These are phyloP conservation scores for Pythium brachiatum DNA, from an alignment of 352 stramenopile genomes.

Conservation along the genomic window DNA sequence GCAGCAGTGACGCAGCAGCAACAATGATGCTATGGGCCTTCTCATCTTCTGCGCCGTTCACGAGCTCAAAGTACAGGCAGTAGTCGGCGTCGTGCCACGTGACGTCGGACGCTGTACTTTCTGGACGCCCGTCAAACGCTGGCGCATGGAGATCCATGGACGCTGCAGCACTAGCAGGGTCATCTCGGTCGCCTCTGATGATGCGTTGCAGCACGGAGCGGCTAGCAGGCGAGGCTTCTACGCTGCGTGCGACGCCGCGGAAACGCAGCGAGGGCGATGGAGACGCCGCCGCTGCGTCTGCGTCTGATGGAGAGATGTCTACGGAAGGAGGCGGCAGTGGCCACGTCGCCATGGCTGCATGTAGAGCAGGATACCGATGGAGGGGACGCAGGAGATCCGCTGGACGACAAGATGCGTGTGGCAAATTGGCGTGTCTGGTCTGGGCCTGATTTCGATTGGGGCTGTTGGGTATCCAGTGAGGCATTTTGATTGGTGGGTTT, in stretches of 20 bases:
- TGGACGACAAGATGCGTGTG: background rate
- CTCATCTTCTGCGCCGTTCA: background rate
- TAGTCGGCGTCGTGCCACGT: slow-evolving; percentile 28
- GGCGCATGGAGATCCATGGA: background rate
- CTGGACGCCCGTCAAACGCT: background rate
- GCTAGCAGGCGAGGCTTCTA: background rate
- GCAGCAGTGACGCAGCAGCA: slow-evolving; percentile 33
- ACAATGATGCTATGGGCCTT: slow-evolving; percentile 36
- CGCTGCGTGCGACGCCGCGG: slow-evolving; percentile 3
- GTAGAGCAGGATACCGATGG: background rate
- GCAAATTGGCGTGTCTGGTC: background rate
- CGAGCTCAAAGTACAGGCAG: slow-evolving; percentile 25
- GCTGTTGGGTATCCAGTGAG: background rate
- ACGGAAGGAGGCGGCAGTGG: background rate
- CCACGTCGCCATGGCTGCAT: background rate
- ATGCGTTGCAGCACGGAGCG: slow-evolving; percentile 8
- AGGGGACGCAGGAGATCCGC: background rate
- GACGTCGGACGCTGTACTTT: background rate
- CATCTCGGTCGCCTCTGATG: background rate
- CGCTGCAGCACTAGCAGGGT: background rate
- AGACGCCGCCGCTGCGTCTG: background rate
- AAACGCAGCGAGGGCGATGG: slow-evolving; percentile 5
- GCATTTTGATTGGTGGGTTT: background rate
- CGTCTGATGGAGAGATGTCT: background rate
- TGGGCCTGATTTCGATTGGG: background rate